These are phyloP conservation scores for Ephemerocybe angulata DNA, from an alignment of 768 basidiomycete genomes.

Conservation along the genomic window DNA sequence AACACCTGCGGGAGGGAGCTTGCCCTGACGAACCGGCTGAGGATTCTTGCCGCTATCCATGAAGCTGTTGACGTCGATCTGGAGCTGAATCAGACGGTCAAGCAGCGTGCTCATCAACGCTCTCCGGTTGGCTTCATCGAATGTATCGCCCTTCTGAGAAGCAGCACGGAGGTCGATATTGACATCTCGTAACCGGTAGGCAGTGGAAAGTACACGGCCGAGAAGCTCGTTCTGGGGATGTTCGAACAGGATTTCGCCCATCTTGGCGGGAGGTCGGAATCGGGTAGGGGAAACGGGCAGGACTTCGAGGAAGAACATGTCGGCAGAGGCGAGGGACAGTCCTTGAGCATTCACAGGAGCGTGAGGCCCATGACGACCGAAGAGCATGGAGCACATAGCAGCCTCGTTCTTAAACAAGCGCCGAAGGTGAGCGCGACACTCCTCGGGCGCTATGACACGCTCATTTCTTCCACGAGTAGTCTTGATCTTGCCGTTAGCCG, in stretches of 20 bases:
- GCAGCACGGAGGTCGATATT: constrained; percentile 62
- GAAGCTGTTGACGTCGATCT: constrained; percentile 94
- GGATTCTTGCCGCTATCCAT: constrained; percentile 98
- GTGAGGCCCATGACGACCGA: constrained; percentile 88
- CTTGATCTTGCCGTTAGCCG: constrained; percentile 77
- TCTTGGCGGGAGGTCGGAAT: constrained; percentile 88
- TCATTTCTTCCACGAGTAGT: constrained; percentile 79
- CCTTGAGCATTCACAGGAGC: constrained; percentile 56
- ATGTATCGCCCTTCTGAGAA: constrained; percentile 53
- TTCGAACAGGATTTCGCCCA: constrained; percentile 93
- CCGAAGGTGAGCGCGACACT: constrained; percentile 91
- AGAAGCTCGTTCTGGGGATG: constrained; percentile 94
- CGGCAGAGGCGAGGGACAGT: constrained; percentile 72
- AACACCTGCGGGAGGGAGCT: constrained; percentile 86
- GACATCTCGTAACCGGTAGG: constrained; percentile 74
- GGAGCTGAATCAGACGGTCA: constrained; percentile 83
- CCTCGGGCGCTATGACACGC: constrained; percentile 85
- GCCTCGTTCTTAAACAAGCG: constrained; percentile 81
- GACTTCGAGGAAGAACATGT: constrained; percentile 97
- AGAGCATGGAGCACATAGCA: constrained; percentile 81
- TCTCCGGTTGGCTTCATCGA: constrained; percentile 48
- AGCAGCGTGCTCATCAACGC: constrained; percentile 66
- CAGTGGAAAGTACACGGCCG: constrained; percentile 73
- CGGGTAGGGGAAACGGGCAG: constrained; percentile 90
- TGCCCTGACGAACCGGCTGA: constrained; percentile 76